Evolutionary conservation across 2,329 filamentous ascomycete genomes (phyloP), one percentile per base, ranked within the genome.

Genomic region (Epichloe gansuensis): DNA sequence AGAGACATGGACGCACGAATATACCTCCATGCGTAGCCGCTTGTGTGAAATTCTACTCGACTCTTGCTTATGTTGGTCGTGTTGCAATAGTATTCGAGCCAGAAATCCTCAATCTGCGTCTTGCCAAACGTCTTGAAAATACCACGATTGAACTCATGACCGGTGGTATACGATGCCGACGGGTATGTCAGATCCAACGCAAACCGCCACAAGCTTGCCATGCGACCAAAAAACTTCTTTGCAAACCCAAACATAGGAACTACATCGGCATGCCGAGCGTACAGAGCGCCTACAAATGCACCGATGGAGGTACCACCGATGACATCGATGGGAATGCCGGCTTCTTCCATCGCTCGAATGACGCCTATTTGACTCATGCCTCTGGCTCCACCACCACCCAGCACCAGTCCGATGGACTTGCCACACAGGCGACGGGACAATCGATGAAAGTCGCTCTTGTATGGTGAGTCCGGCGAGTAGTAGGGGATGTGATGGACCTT

Each of bases 121-220:
- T 96, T 89, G 13, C 90, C 93, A 65, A 98, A 96, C 0, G 91
- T 89, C 68, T 98, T 98, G 80, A 96, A 98, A 57, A 98, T 96
- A 41, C 93, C 93, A 6, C 93, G 87, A 61, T 98, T 98, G 77
- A 98, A 98, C 63, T 98, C 93, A 64, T 98, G 93, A 1, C 93
- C 93, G 0, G 93, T 98, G 1, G 94, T 98, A 69, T 98, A 98
- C 1, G 91, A 95, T 7, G 88, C 89, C 5, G 91, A 93, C 0
- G 93, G 93, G 66, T 98, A 98, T 0, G 93, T 98, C 60, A 98
- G 69, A 64, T 98, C 93, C 3, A 98, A 74, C 1, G 90, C 90
- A 66, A 98, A 96, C n/a, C 93, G 82, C 93, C 93, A 98, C 71
- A 97, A 88, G 68, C 91, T 97, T 44, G 88, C 89, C 94, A 98